Conservation (phyloP, 495 filamentous ascomycete species). For the Entonaema liquescens region DNA sequence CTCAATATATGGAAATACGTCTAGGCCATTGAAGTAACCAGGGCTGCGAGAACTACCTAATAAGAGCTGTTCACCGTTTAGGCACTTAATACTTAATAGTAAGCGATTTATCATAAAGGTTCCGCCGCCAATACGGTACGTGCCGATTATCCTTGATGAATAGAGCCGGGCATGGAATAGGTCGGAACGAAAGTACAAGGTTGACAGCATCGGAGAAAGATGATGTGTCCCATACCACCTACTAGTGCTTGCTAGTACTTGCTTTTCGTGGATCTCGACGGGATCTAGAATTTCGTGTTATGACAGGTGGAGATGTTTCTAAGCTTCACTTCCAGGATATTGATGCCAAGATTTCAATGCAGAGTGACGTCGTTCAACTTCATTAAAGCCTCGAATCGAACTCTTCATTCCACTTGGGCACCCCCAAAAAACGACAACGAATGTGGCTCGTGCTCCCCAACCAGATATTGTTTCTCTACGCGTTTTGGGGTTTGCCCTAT, state of each 20-base stretch:
- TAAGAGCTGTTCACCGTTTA: constrained; percentile 7
- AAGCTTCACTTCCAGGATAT: constrained; percentile 26
- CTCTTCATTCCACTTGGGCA: too few relatives aligned
- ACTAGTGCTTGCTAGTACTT: background rate
- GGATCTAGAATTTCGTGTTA: constrained; percentile 22
- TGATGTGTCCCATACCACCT: constrained; percentile 7
- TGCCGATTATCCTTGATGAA: constrained; percentile 23
- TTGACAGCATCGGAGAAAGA: background rate
- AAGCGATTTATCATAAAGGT: background rate
- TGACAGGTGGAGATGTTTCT: background rate
- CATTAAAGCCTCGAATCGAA: constrained; percentile 2
- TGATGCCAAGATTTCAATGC: constrained; percentile 13
- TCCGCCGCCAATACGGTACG: constrained; percentile 17
- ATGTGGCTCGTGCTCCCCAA: background rate
- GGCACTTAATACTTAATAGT: background rate
- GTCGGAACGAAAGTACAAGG: background rate
- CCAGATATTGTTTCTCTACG: background rate
- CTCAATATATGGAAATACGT: constrained; percentile 1
- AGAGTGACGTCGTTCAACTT: constrained; percentile 26
- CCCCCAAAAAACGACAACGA: background rate
- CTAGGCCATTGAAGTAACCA: constrained; percentile 4
- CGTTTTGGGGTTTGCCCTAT: background rate
- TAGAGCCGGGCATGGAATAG: background rate
- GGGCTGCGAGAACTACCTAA: background rate
- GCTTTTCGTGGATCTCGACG: constrained; percentile 11